Conservation (phyloP, 257 asterid genomes). For the Fraxinus pennsylvanica region DNA sequence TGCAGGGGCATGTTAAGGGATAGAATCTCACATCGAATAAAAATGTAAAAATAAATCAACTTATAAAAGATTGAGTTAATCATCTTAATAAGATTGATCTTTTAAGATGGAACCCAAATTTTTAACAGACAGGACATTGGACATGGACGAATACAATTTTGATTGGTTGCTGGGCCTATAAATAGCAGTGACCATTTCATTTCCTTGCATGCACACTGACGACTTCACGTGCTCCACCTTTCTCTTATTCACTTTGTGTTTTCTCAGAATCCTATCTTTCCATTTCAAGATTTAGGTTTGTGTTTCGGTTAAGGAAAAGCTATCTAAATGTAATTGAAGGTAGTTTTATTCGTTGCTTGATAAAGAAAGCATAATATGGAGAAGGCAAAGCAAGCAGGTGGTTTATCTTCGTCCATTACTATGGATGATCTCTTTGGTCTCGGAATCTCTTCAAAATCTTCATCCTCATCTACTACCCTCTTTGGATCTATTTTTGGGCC, state of each 20-base stretch:
- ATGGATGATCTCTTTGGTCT: constrained; percentile 75
- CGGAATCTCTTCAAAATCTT: constrained; percentile 32
- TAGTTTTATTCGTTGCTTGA: constrained; percentile 25
- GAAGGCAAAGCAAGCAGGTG: constrained; percentile 48
- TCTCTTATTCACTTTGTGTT: background rate
- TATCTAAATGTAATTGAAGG: background rate
- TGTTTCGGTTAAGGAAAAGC: no score
- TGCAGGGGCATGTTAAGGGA: no score
- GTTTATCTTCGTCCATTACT: constrained; percentile 57
- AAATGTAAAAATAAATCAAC: no score
- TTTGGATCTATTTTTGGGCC: constrained; percentile 74
- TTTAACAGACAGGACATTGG: background rate
- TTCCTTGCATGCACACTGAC: constrained; percentile 23
- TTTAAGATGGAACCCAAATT: no score
- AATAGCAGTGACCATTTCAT: constrained; percentile 26
- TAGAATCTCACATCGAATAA: no score
- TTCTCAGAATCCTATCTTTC: background rate
- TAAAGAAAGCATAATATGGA: constrained; percentile 44
- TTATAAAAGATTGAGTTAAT: no score
- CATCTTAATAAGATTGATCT: no score
- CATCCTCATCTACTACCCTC: constrained; percentile 36
- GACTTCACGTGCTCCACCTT: constrained; percentile 15
- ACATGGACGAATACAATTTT: constrained; percentile 14
- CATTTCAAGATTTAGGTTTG: background rate
- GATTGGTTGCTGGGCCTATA: constrained; percentile 24